Conservation (phyloP, 306 rosid species). For the Casuarina cunninghamiana region DNA sequence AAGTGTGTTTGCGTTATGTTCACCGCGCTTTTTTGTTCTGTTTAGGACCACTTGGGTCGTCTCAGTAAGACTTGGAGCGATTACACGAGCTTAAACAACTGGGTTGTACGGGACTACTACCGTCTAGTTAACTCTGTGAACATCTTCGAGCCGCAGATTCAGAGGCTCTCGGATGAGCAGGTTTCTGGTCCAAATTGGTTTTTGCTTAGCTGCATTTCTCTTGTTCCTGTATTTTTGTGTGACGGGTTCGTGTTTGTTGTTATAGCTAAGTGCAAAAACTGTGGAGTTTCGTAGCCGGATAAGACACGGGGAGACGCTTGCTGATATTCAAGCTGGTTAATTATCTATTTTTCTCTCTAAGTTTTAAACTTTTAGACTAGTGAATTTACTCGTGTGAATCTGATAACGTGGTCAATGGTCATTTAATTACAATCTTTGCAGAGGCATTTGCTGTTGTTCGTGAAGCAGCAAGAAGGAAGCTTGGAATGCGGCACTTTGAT, state of each 20-base stretch:
- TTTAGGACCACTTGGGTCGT: slow-evolving; percentile 61
- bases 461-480: slow-evolving; percentile 90
- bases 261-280: slow-evolving; percentile 68
- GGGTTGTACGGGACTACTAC: slow-evolving; percentile 82
- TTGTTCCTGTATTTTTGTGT: neutral
- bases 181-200: slow-evolving; percentile 24
- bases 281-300: slow-evolving; percentile 70
- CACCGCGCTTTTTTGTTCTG: slow-evolving; percentile 1
- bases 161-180: slow-evolving; percentile 68
- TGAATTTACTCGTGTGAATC: neutral
- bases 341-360: neutral
- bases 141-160: slow-evolving; percentile 58
- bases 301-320: slow-evolving; percentile 66
- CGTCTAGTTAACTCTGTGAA: slow-evolving; percentile 80
- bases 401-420: neutral
- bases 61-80: slow-evolving; percentile 56
- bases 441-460: slow-evolving; percentile 98
- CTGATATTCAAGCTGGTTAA: slow-evolving; percentile 89
- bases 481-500: slow-evolving; percentile 98
- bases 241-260: neutral
- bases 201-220: neutral
- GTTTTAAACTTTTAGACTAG: neutral
- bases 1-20: slow-evolving; percentile 1
- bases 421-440: slow-evolving; percentile 34
- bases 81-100: slow-evolving; percentile 67